Conservation (phyloP, 2,329 filamentous ascomycete species). For the Exserohilum turcica region DNA sequence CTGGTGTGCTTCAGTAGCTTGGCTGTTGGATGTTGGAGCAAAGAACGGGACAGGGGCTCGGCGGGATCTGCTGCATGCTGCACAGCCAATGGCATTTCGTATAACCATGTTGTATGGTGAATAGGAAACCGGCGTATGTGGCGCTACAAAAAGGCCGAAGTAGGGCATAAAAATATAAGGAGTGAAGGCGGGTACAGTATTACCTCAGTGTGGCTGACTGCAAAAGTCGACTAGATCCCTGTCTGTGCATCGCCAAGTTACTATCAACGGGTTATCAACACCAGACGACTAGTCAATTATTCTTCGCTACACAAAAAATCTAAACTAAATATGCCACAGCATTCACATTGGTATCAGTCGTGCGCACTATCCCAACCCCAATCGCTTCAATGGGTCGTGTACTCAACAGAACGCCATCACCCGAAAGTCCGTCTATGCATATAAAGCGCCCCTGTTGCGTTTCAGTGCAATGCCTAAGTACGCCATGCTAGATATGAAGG, state of each 20-base stretch:
- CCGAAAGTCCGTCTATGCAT: constrained; percentile 14
- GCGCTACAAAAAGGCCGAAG: not conserved
- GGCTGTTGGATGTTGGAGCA: constrained; percentile 2
- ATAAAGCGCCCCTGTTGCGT: constrained; percentile 11
- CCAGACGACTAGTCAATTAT: not conserved
- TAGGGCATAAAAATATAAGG: not conserved
- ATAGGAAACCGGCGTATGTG: too few species aligned
- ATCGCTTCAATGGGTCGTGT: constrained; percentile 4
- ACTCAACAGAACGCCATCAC: constrained; percentile 9
- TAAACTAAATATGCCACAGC: constrained; percentile 5
- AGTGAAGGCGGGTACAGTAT: not conserved
- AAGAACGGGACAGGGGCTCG: not conserved
- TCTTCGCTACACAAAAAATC: constrained; percentile 1
- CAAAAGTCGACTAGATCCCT: not conserved
- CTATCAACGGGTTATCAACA: not conserved
- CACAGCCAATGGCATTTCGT: not conserved
- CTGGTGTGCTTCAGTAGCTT: constrained; percentile 3
- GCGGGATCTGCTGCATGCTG: constrained; percentile 9
- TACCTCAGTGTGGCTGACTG: not conserved
- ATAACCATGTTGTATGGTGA: not conserved
- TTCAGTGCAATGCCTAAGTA: constrained; percentile 17
- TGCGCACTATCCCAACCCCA: constrained; percentile 7
- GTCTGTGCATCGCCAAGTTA: not conserved
- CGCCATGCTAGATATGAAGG: constrained; percentile 24
- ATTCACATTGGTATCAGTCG: constrained; percentile 11